Evolutionary conservation across 179 eudicot genomes (phyloP).

Genomic region (Drosera spatulata): DNA sequence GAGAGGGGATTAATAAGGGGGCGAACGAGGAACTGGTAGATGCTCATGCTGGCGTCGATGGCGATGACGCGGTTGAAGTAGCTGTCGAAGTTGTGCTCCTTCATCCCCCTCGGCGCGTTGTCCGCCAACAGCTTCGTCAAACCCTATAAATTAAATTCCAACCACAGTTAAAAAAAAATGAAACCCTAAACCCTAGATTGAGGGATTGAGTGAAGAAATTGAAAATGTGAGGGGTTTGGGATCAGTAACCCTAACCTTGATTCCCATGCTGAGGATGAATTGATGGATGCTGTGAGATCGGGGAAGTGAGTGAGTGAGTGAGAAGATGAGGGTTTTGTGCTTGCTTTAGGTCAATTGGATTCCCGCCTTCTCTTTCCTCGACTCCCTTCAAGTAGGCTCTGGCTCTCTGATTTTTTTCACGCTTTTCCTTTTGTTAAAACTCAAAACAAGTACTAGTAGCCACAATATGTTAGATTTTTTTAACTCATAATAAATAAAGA

Average conservation of each 20-base stretch:
- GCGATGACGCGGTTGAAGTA: slow-evolving; percentile 87
- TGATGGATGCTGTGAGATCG: no score
- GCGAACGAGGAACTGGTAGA: slow-evolving; percentile 87
- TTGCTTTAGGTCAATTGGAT: no score
- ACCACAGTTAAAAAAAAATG: slow-evolving; percentile 6
- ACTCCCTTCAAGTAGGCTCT: no score
- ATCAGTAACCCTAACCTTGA: slow-evolving; percentile 7
- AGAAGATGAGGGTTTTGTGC: no score
- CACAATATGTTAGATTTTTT: no score
- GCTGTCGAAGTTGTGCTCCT: slow-evolving; percentile 97
- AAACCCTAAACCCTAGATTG: background rate
- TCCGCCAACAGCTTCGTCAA: slow-evolving; percentile 95
- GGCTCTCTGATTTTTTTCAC: no score
- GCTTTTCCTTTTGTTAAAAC: no score
- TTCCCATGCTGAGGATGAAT: slow-evolving; percentile 2
- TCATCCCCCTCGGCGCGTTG: slow-evolving; percentile 86
- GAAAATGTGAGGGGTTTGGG: no score
- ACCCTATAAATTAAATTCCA: slow-evolving; percentile 34
- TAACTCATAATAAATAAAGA: no score
- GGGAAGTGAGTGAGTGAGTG: no score
- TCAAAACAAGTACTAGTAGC: no score
- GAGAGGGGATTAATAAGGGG: background rate
- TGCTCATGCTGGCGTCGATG: slow-evolving; percentile 99
- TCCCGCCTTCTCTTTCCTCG: no score
- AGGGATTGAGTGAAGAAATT: background rate